Evolutionary conservation across 1,139 yeast genomes (phyloP).

Genomic region (Sporopachydermia cereana): DNA sequence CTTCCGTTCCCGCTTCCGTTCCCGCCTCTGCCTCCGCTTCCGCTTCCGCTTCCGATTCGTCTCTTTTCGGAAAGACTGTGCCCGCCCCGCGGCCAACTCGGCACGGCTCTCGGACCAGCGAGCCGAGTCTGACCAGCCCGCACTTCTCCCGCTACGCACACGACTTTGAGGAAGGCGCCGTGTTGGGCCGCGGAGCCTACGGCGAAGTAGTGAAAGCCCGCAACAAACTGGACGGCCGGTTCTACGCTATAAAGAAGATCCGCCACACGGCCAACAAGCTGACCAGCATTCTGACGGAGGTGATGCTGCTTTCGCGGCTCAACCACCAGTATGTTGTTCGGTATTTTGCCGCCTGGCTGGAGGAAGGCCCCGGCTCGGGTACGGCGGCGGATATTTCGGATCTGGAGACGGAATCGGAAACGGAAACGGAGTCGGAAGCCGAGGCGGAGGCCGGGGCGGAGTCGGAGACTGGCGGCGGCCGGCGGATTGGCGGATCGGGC

Average conservation of each 20-base stretch:
- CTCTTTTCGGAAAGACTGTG: neutral
- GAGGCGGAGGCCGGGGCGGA: conserved; percentile 7
- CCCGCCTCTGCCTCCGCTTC: neutral
- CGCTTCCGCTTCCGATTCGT: neutral
- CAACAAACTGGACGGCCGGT: conserved; percentile 84
- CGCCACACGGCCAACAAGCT: conserved; percentile 72
- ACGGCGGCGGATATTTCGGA: conserved; percentile 12
- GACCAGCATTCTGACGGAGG: conserved; percentile 78
- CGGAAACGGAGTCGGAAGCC: conserved; percentile 10
- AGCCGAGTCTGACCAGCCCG: too few species aligned
- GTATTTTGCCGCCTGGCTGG: conserved; percentile 96
- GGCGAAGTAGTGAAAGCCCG: conserved; percentile 97
- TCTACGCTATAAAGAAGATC: conserved; percentile 88
- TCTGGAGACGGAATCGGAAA: conserved; percentile 8
- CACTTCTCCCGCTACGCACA: conserved; percentile 48
- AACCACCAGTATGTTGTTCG: conserved; percentile 94
- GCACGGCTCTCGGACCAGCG: too few species aligned
- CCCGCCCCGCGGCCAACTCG: too few species aligned
- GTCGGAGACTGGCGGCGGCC: conserved; percentile 11
- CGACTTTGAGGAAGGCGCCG: conserved; percentile 90
- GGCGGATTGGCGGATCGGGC: too few species aligned
- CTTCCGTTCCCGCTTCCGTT: neutral
- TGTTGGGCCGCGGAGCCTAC: conserved; percentile 90
- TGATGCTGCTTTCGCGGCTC: conserved; percentile 77
- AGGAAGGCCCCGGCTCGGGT: conserved; percentile 37